These are phyloP conservation scores for Caulochytrium protostelioides DNA, from an alignment of 371 early-diverging fungal species.

Conservation along the genomic window DNA sequence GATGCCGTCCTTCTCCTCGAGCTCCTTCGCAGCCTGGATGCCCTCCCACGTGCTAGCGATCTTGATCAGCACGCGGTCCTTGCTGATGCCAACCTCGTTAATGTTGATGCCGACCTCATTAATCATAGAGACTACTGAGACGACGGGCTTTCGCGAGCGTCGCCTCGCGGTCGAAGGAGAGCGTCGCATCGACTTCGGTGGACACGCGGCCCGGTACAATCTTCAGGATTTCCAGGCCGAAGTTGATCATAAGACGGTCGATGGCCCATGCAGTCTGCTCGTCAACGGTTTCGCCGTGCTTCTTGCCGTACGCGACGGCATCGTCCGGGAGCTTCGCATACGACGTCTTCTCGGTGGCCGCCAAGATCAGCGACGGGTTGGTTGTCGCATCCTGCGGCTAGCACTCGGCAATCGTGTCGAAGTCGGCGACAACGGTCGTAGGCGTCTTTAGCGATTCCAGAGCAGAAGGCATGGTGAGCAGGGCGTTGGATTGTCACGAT, in stretches of 20 bases:
- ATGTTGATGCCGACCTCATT: no score
- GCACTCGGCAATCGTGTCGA: conserved; percentile 89
- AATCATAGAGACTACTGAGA: conserved; percentile 77
- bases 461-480: no score
- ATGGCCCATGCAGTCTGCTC: conserved; percentile 62
- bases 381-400: conserved; percentile 98
- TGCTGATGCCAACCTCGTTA: conserved; percentile 57
- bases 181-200: conserved; percentile 90
- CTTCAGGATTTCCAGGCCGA: conserved; percentile 87
- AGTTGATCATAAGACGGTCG: conserved; percentile 80
- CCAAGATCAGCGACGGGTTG: conserved; percentile 93
- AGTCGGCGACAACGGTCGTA: conserved; percentile 94
- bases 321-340: conserved; percentile 72
- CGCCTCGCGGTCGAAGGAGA: conserved; percentile 80
- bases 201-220: conserved; percentile 94
- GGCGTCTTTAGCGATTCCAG: conserved; percentile 53
- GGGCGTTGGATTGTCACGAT: no score
- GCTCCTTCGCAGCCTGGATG: conserved; percentile 83
- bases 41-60: conserved; percentile 96
- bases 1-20: conserved; percentile 69
- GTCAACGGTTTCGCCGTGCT: conserved; percentile 30
- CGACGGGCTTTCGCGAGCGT: conserved; percentile 76
- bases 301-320: conserved; percentile 68
- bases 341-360: conserved; percentile 71
- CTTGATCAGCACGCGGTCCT: conserved; percentile 88